Base-by-base conservation (phyloP, 1,139 yeast species). In the Kodamaea anthophila region DNA sequence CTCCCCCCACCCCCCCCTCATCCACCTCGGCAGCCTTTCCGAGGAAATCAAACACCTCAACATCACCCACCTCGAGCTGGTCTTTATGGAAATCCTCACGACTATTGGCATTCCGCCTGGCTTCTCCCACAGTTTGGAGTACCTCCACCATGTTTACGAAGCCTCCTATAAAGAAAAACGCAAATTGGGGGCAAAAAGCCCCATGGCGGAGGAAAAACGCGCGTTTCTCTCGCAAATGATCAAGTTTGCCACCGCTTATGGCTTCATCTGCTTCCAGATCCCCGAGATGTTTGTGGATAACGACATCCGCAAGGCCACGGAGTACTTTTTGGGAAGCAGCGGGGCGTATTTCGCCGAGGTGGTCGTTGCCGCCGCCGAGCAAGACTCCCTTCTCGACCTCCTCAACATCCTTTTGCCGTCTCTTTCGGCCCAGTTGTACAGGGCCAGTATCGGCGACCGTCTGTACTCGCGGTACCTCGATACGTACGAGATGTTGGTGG, bases 241-340 rank as follows among this genome's bases (percentile, higher is more conserved):
- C 28, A 55, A 77, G 29, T 60, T 79, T 28, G 54, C 77, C 9
- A 62, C 81, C 10, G 77, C 83, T 13, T 85, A 79, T 52, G 86
- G 86, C 0, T 64, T 78, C 20, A 77, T 84, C 21, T 57, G 81
- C 21, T 76, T 84, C 46, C 86, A 78, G 48, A 70, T 78, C 7
- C 77, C 81, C 3, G 87, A 77, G 35, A 71, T 80, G 77, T 77
- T 78, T 37, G 42, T 65, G 21, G 58, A 64, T 32, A 58, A 60
- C 36, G 61, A 68, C 32, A 38, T 64, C 15, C 39, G 51, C 7
- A 37, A 37, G 5, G 44, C 60, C 2, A 46, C 63, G 9, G 51
- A 51, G 11, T 40, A 44, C 5, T 50, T 65, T 28, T 34, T 46
- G 13, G 57, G 56, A 28, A 57, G 58, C 21, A 65, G 68, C 38